Conservation (phyloP, 108 stramenopile species). For the Tribonema minus region DNA sequence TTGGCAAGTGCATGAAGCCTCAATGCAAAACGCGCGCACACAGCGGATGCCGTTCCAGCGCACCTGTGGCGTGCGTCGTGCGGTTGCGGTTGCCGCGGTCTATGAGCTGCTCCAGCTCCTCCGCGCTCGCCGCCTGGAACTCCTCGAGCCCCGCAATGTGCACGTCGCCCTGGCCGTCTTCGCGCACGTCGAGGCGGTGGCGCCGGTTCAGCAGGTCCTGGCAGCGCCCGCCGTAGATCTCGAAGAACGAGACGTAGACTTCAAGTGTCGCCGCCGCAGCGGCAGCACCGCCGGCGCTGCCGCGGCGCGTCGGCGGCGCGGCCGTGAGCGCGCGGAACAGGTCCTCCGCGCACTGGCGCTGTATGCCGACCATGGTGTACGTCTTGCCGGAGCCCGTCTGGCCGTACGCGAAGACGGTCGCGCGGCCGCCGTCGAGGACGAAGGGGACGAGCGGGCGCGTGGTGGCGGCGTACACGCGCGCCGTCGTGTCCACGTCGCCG, state of each 20-base stretch:
- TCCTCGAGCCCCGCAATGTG: slow-evolving; percentile 79
- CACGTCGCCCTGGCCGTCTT: slow-evolving; percentile 95
- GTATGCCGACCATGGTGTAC: slow-evolving; percentile 88
- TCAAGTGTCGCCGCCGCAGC: slow-evolving; percentile 1
- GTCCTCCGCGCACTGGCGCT: slow-evolving; percentile 60
- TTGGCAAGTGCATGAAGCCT: no score
- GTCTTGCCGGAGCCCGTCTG: slow-evolving; percentile 77
- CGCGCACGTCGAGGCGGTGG: slow-evolving; percentile 74
- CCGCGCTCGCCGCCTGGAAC: slow-evolving; percentile 61
- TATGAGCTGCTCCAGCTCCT: slow-evolving; percentile 73
- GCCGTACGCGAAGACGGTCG: slow-evolving; percentile 89
- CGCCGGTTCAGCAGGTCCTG: slow-evolving; percentile 91
- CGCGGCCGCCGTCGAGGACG: slow-evolving; percentile 68
- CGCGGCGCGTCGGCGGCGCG: not conserved
- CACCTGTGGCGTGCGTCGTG: slow-evolving; percentile 96
- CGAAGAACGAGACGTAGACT: slow-evolving; percentile 86
- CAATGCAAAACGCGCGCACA: no score
- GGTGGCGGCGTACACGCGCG: slow-evolving; percentile 69
- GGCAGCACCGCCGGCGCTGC: no score
- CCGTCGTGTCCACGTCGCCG: slow-evolving; percentile 43
- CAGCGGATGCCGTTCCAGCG: no score
- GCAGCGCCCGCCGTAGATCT: slow-evolving; percentile 93
- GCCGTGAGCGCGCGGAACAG: slow-evolving; percentile 60
- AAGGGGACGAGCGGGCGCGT: slow-evolving; percentile 84
- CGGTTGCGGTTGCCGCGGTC: slow-evolving; percentile 76